phyloP scores from a whole-genome alignment of 1,139 yeast species.

The Geotrichum citri-aurantii region DNA sequence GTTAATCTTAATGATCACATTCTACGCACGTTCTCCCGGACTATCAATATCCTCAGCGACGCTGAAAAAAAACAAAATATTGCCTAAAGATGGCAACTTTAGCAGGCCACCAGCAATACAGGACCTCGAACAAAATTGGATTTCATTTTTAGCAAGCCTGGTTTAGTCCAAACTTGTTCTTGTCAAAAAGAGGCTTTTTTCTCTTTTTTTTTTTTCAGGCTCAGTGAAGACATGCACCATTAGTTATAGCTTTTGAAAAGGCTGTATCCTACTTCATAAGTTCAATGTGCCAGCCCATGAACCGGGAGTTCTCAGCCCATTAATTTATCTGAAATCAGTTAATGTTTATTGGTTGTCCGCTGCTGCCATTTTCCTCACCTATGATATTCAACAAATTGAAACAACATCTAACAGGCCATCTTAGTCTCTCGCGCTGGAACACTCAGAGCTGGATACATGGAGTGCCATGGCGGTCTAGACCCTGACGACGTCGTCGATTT shows the following conservation, averaged over 20 bases:
- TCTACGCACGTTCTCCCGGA: too few species aligned
- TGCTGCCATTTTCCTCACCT: neutral
- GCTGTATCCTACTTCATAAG: too few species aligned
- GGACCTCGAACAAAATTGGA: neutral
- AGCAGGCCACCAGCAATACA: neutral
- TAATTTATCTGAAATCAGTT: neutral
- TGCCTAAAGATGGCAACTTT: neutral
- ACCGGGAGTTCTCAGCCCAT: neutral
- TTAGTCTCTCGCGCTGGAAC: neutral
- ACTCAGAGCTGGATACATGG: neutral
- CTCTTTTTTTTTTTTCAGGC: neutral
- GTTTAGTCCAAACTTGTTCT: neutral
- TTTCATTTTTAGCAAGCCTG: neutral
- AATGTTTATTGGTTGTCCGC: neutral
- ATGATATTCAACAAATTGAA: neutral
- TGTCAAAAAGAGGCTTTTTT: neutral
- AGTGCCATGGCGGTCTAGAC: neutral
- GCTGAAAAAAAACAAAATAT: too few species aligned
- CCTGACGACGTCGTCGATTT: neutral
- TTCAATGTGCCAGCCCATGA: too few species aligned
- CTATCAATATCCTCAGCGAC: too few species aligned
- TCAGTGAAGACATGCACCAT: neutral
- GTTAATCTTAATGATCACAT: too few species aligned
- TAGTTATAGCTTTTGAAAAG: neutral
- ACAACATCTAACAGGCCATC: neutral